These are phyloP conservation scores for Shiraia sp. DNA, from an alignment of 2,329 filamentous ascomycete species.

Conservation along the genomic window DNA sequence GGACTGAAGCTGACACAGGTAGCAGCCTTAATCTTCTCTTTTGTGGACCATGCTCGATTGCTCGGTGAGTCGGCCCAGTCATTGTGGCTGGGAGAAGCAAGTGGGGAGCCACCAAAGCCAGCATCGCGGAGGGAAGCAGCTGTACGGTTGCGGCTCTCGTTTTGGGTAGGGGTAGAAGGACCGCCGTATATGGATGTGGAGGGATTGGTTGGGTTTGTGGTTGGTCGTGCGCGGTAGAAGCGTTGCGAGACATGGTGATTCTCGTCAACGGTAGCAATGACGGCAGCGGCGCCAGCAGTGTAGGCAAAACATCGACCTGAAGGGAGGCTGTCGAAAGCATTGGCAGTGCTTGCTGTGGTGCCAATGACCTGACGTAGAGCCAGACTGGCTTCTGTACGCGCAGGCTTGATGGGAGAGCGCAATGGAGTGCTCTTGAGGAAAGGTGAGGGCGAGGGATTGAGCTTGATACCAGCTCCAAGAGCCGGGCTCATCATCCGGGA, in stretches of 20 bases:
- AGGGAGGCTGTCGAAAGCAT: conserved; percentile 81
- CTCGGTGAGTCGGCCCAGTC: conserved; percentile 62
- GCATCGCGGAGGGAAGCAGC: conserved; percentile 57
- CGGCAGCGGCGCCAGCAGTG: conserved; percentile 90
- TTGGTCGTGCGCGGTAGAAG: conserved; percentile 86
- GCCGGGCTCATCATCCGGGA: conserved; percentile 48
- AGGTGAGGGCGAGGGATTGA: conserved; percentile 73
- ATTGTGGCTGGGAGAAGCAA: conserved; percentile 50
- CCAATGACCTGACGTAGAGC: conserved; percentile 85
- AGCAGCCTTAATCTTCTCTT: conserved; percentile 91
- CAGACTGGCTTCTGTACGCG: conserved; percentile 56
- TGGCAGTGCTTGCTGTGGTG: conserved; percentile 82
- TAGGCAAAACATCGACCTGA: conserved; percentile 77
- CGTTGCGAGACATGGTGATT: conserved; percentile 70
- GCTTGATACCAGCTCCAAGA: conserved; percentile 44
- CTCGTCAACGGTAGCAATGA: conserved; percentile 78
- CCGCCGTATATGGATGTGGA: conserved; percentile 57
- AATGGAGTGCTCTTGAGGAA: conserved; percentile 61
- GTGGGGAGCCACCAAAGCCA: conserved; percentile 46
- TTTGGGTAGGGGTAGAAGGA: conserved; percentile 58
- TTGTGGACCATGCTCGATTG: conserved; percentile 80
- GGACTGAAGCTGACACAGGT: conserved; percentile 87
- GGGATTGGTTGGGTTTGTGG: conserved; percentile 67
- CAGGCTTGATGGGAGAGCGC: conserved; percentile 63
- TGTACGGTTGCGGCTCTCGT: conserved; percentile 61